phyloP scores from a whole-genome alignment of 2,329 filamentous ascomycete species.

The Neopestalotiopsis clavispora region DNA sequence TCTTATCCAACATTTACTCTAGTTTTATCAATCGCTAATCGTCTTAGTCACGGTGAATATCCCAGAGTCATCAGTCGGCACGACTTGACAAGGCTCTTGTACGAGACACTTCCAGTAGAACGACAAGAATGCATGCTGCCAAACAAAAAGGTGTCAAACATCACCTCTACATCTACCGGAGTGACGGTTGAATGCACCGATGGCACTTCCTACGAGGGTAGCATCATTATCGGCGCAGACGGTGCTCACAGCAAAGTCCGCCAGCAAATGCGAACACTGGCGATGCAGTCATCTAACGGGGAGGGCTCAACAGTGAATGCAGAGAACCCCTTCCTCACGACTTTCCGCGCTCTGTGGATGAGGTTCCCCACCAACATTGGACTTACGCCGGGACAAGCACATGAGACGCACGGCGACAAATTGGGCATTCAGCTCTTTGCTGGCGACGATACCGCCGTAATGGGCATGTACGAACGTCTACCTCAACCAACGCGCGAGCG shows the following conservation, averaged over 20 bases:
- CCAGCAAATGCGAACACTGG: conserved; percentile 14
- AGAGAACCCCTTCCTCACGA: conserved; percentile 35
- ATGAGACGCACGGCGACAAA: conserved; percentile 36
- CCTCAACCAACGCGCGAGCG: conserved; percentile 30
- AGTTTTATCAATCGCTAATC: conserved; percentile 4
- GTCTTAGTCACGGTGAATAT: conserved; percentile 30
- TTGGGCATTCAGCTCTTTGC: conserved; percentile 35
- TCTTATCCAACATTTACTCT: neutral
- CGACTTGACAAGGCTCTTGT: conserved; percentile 38
- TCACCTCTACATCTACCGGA: conserved; percentile 2
- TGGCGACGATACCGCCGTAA: conserved; percentile 34
- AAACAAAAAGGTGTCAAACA: conserved; percentile 17
- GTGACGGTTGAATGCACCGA: conserved; percentile 19
- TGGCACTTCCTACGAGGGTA: conserved; percentile 26
- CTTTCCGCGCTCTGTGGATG: conserved; percentile 41
- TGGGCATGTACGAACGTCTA: conserved; percentile 40
- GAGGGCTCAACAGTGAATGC: conserved; percentile 25
- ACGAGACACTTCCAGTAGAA: conserved; percentile 32
- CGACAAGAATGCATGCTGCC: conserved; percentile 30
- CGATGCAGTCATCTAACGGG: neutral
- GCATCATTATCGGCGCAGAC: conserved; percentile 47
- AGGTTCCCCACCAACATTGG: conserved; percentile 30
- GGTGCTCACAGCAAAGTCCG: conserved; percentile 41
- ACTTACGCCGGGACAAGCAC: conserved; percentile 28
- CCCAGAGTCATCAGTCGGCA: conserved; percentile 39